These are phyloP conservation scores for Phylloboletellus chloephorus DNA, from an alignment of 1,284 basidiomycete species.

Conservation along the genomic window DNA sequence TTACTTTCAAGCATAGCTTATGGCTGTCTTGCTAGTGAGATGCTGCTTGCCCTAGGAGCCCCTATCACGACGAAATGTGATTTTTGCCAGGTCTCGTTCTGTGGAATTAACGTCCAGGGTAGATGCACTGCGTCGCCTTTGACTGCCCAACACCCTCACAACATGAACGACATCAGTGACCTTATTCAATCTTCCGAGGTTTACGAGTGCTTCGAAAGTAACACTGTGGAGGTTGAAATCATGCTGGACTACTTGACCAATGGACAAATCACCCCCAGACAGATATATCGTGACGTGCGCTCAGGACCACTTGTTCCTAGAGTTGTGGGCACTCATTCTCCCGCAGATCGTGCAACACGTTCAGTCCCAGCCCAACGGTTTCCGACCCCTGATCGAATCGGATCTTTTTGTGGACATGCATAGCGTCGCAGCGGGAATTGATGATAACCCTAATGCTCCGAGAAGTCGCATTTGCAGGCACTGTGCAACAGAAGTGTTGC, in stretches of 20 bases:
- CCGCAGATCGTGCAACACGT: constrained; percentile 57
- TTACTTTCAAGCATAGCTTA: constrained; percentile 5
- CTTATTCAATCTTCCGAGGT: constrained; percentile 67
- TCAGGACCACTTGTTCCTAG: constrained; percentile 4
- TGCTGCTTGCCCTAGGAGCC: constrained; percentile 58
- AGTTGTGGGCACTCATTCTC: constrained; percentile 7
- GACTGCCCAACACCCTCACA: constrained; percentile 59
- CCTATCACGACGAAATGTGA: constrained; percentile 74
- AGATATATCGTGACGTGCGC: constrained; percentile 68
- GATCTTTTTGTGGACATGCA: constrained; percentile 67
- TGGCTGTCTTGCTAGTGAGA: constrained; percentile 49
- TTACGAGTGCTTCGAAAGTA: constrained; percentile 71
- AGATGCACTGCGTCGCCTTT: constrained; percentile 62
- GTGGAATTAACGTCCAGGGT: constrained; percentile 65
- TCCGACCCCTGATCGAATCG: constrained; percentile 58
- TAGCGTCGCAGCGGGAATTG: constrained; percentile 45
- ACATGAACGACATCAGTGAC: constrained; percentile 58
- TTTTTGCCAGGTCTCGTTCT: constrained; percentile 71
- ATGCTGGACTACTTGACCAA: constrained; percentile 69
- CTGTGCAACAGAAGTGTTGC: constrained; percentile 66
- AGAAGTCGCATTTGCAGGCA: constrained; percentile 57
- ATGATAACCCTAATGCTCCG: constrained; percentile 51
- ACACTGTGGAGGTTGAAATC: constrained; percentile 71
- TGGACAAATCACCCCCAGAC: constrained; percentile 53
- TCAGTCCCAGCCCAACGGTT: constrained; percentile 54